phyloP scores from a whole-genome alignment of 2,329 filamentous ascomycete genomes.

The Aspergillus fructus region DNA sequence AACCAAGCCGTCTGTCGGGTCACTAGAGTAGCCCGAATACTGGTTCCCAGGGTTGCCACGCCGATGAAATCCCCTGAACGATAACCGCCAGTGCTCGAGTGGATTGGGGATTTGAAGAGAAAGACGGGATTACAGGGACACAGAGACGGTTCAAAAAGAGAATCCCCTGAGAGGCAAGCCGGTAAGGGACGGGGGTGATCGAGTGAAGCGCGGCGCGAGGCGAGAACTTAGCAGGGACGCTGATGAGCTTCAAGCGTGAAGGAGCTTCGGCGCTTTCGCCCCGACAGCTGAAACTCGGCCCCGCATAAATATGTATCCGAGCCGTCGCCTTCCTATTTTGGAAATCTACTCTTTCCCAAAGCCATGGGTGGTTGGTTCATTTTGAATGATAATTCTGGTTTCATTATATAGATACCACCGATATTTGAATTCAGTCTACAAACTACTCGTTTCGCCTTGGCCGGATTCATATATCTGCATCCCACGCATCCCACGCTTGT shows the following conservation, averaged over 20 bases:
- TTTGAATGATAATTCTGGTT: not conserved
- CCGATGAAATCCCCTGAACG: constrained; percentile 19
- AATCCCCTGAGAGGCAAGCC: constrained; percentile 19
- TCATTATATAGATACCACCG: not conserved
- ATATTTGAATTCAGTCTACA: not conserved
- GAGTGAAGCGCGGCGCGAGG: constrained; percentile 19
- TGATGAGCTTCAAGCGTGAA: constrained; percentile 18
- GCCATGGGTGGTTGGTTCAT: not conserved
- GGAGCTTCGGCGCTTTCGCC: constrained; percentile 9
- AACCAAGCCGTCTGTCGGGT: constrained; percentile 14
- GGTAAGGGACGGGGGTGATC: constrained; percentile 5
- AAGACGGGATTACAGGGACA: not conserved
- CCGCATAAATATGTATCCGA: constrained; percentile 25
- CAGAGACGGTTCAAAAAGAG: not conserved
- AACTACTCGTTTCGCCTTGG: not conserved
- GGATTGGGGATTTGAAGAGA: not conserved
- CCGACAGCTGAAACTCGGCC: constrained; percentile 16
- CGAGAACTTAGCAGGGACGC: constrained; percentile 12
- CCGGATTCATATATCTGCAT: not conserved
- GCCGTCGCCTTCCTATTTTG: not conserved
- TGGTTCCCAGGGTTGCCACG: constrained; percentile 15
- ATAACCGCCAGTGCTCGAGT: constrained; percentile 10
- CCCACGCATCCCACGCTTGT: not conserved
- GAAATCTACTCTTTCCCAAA: not conserved
- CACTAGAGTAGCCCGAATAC: constrained; percentile 14